phyloP scores from a whole-genome alignment of 2,329 filamentous ascomycete species.

The Cryphonectria radicalis region DNA sequence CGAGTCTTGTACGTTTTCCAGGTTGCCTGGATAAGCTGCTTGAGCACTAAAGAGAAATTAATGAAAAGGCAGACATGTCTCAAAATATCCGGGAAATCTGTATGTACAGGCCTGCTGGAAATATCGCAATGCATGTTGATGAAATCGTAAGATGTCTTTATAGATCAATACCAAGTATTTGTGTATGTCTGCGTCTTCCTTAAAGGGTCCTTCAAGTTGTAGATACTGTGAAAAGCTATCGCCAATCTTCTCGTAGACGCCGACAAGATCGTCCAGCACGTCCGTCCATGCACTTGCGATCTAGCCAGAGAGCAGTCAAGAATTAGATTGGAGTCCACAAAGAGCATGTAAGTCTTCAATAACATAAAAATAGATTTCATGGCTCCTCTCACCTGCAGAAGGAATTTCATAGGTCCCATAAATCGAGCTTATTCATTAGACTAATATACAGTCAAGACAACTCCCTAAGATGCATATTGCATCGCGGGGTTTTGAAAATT shows the following conservation, averaged over 20 bases:
- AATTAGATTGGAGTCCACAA: too few species aligned
- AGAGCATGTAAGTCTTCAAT: background rate
- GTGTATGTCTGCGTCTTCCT: background rate
- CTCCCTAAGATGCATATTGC: slow-evolving; percentile 12
- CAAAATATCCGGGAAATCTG: accelerated
- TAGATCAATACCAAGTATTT: slow-evolving; percentile 6
- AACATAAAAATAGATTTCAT: background rate
- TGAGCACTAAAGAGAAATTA: slow-evolving; percentile 33
- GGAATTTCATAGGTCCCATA: slow-evolving; percentile 17
- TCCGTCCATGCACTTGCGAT: slow-evolving; percentile 10
- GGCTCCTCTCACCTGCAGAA: slow-evolving; percentile 8
- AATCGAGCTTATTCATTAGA: background rate
- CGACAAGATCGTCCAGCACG: slow-evolving; percentile 9
- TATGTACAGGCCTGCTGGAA: slow-evolving; percentile 16
- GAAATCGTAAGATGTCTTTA: slow-evolving; percentile 13
- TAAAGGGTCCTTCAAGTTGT: slow-evolving; percentile 5
- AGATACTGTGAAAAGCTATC: slow-evolving; percentile 11
- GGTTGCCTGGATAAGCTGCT: slow-evolving; percentile 38
- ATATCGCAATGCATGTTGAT: slow-evolving; percentile 15
- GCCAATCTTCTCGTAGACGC: slow-evolving; percentile 19
- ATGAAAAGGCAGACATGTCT: background rate
- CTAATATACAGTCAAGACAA: slow-evolving; percentile 2
- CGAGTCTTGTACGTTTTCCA: slow-evolving; percentile 39
- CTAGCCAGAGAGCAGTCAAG: background rate
- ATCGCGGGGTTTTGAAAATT: background rate